Base-by-base conservation (phyloP, 1,284 basidiomycete genomes). In the Ustilago loliicola region DNA sequence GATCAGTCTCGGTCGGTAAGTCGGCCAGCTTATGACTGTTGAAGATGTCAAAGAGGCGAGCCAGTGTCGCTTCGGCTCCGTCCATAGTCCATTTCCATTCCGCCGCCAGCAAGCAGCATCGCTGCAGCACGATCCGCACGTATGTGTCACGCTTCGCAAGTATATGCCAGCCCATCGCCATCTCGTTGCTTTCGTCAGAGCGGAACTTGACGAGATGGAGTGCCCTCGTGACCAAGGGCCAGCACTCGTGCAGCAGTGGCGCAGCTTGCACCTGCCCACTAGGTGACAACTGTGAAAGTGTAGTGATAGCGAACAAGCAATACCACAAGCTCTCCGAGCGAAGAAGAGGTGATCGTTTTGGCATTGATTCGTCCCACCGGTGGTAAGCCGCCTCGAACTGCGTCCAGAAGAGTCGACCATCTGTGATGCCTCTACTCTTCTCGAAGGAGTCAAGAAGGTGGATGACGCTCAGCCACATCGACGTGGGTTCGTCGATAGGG, bases 1-100 rank as follows among this genome's bases (percentile, higher is more conserved):
- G 88, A 7, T 87, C 83, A 1, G 85, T 81, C 77, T 98, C 95
- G 19, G 91, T 91, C 0, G 90, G 89, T 34, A 98, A 89, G 84
- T 94, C 93, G 17, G 91, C 89, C 69, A 95, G 93, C 61, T 91
- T 91, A 29, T 96, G 91, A 54, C 90, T 91, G 73, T 92, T 91
- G 87, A 98, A 95, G 25, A 96, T 90, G 47, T 91, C 90, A 42
- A 91, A 90, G 0, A 97, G 88, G 40, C 90, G 89, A 53, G 90
- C 90, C 66, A 95, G 89, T 81, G 95, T 87, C 27, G 67, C 82
- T 5, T 90, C 89, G 0, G 91, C 75, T 7, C 77, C 90, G 45
- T 91, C 89, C 23, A 82, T 65, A 5, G 86, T 85, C 94, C 95
- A 97, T 25, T 88, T 84, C 94, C 94, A 98, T 27, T 89, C 88